Percentiles rank a stretch among this genome's conserved stretches.
Evolutionary conservation across 2,329 filamentous ascomycete species (phyloP).

Genomic region (Elsinoe arachidis): DNA sequence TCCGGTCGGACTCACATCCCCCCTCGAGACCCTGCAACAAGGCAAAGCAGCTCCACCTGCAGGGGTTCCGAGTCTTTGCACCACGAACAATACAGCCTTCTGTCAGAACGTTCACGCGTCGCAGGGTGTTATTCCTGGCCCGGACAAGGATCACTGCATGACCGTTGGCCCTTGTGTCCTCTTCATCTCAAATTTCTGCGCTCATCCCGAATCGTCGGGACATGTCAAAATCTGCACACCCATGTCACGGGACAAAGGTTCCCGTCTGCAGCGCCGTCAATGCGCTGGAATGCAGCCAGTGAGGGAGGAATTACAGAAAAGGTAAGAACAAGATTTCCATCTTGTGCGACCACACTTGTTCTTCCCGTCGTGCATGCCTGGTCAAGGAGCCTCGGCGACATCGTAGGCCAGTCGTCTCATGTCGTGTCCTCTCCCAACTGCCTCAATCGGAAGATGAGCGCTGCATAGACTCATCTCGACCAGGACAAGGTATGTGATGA

Average conservation of each 20-base stretch:
- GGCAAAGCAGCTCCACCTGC: neutral
- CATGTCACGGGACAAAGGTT: neutral
- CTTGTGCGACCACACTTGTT: neutral
- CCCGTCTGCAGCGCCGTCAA: neutral
- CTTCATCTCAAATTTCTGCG: constrained; percentile 1
- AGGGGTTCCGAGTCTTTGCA: neutral
- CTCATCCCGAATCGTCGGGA: constrained; percentile 1
- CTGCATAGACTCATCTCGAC: neutral
- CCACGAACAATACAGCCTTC: neutral
- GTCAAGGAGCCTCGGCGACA: neutral
- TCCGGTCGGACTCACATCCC: neutral
- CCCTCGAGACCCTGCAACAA: neutral
- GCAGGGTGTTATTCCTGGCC: neutral
- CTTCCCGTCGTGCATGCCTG: neutral
- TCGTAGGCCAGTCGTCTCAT: neutral
- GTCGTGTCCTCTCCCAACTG: neutral
- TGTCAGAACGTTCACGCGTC: neutral
- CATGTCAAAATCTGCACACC: constrained; percentile 2
- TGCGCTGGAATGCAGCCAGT: neutral
- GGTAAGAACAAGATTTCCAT: neutral
- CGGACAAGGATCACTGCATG: constrained; percentile 1
- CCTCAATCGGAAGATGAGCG: neutral
- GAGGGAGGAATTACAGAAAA: neutral
- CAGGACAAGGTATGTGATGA: neutral
- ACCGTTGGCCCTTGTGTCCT: neutral